These are phyloP conservation scores for Pseudodiploospora longispora DNA, from an alignment of 2,329 filamentous ascomycete genomes.

Conservation along the genomic window DNA sequence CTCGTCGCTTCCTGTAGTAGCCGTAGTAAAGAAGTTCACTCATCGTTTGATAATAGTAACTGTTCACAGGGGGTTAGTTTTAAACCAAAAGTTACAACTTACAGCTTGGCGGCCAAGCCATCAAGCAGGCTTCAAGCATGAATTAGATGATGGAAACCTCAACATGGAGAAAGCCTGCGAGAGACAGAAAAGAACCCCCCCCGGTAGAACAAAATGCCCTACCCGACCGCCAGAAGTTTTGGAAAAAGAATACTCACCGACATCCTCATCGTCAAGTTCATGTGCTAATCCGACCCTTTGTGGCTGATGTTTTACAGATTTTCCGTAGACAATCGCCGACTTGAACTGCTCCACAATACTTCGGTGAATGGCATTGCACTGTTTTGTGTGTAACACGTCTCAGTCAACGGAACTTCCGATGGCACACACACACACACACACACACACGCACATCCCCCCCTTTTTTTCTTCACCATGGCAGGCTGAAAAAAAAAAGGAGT, in stretches of 20 bases:
- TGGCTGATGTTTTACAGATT: slow-evolving; percentile 97
- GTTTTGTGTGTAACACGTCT: slow-evolving; percentile 24
- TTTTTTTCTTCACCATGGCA: too few relatives aligned
- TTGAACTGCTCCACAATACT: slow-evolving; percentile 95
- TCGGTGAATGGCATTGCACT: slow-evolving; percentile 97
- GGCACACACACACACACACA: too few relatives aligned
- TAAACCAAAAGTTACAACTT: too few relatives aligned
- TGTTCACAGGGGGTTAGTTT: slow-evolving; percentile 10
- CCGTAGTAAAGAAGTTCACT: slow-evolving; percentile 11
- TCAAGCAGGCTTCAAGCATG: too few relatives aligned
- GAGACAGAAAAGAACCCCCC: too few relatives aligned
- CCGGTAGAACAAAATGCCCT: too few relatives aligned
- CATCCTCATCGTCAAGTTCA: slow-evolving; percentile 93
- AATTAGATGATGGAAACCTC: too few relatives aligned
- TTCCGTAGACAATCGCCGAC: slow-evolving; percentile 90
- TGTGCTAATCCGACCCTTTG: slow-evolving; percentile 88
- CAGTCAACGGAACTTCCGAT: slow-evolving; percentile 15
- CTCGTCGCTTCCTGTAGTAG: too few relatives aligned
- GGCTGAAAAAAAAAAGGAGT: not conserved
- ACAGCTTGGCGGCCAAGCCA: too few relatives aligned
- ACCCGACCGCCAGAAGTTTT: too few relatives aligned
- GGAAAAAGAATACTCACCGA: slow-evolving; percentile 54
- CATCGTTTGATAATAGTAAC: slow-evolving; percentile 60
- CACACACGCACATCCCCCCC: not conserved
- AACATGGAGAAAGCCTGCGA: too few relatives aligned